These are phyloP conservation scores for Lipomyces yamanashiensis DNA, from an alignment of 805 yeast species.

Conservation along the genomic window DNA sequence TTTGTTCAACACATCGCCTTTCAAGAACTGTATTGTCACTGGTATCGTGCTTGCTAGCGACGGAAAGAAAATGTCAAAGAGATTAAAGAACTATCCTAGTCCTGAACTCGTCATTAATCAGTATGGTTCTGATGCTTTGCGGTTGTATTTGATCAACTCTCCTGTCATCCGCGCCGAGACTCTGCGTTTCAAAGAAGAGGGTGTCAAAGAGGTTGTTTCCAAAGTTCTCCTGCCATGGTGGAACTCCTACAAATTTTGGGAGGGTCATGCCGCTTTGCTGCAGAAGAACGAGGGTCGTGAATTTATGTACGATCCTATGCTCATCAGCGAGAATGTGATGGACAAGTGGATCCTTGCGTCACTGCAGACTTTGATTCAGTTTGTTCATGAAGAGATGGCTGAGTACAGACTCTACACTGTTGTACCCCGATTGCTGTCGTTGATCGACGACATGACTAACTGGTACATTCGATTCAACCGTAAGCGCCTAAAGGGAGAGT, in stretches of 20 bases:
- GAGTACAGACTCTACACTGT: constrained; percentile 93
- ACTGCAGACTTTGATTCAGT: constrained; percentile 86
- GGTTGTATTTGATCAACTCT: constrained; percentile 94
- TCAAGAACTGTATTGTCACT: constrained; percentile 89
- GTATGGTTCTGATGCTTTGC: constrained; percentile 97
- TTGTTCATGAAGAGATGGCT: constrained; percentile 86
- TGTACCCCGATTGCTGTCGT: constrained; percentile 85
- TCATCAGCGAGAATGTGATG: constrained; percentile 83
- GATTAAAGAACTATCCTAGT: constrained; percentile 97
- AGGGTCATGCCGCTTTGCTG: constrained; percentile 85
- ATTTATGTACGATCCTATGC: constrained; percentile 70
- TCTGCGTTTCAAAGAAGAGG: constrained; percentile 96
- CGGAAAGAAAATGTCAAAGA: constrained; percentile 99
- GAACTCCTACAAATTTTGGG: constrained; percentile 95
- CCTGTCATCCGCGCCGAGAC: constrained; percentile 98
- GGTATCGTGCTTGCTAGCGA: constrained; percentile 98
- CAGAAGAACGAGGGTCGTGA: constrained; percentile 73
- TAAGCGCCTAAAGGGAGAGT: constrained; percentile 95
- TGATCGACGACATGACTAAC: constrained; percentile 94
- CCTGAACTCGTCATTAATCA: constrained; percentile 78
- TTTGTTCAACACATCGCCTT: constrained; percentile 88
- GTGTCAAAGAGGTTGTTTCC: constrained; percentile 96
- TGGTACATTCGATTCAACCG: constrained; percentile 99
- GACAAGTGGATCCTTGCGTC: constrained; percentile 97
- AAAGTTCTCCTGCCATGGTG: constrained; percentile 98